Evolutionary conservation across 192 early-diverging fungal genomes (phyloP).

Genomic region (Oehlia diaphana): DNA sequence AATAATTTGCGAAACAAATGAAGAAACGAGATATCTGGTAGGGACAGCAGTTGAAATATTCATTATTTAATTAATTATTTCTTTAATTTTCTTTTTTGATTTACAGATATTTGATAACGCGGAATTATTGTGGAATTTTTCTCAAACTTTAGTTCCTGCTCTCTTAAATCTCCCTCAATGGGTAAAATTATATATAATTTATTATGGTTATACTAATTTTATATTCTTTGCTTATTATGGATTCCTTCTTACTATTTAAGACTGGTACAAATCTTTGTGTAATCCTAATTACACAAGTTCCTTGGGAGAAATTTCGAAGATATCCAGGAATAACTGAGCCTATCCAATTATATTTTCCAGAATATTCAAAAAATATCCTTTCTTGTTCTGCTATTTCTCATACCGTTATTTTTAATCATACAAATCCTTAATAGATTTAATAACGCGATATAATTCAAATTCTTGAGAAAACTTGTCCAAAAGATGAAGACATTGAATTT

Average conservation of each 20-base stretch:
- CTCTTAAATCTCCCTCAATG: neutral
- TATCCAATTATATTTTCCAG: slow-evolving; percentile 9
- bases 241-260: neutral
- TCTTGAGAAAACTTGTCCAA: neutral
- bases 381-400: neutral
- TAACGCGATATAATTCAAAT: slow-evolving; percentile 2
- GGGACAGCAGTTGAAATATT: neutral
- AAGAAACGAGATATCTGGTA: slow-evolving; percentile 10
- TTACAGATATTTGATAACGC: slow-evolving; percentile 8
- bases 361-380: slow-evolving; percentile 12
- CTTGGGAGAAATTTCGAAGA: slow-evolving; percentile 17
- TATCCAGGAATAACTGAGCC: neutral
- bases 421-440: neutral
- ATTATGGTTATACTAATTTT: neutral
- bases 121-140: slow-evolving; percentile 1
- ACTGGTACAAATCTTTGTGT: neutral
- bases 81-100: neutral
- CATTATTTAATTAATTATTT: neutral
- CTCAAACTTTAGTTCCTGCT: neutral
- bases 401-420: neutral
- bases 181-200: neutral
- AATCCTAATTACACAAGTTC: slow-evolving; percentile 6
- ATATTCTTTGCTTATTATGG: neutral
- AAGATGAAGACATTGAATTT: neutral
- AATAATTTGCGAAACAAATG: neutral